phyloP scores from a whole-genome alignment of 768 basidiomycete species.

The Termitomyces sp. region DNA sequence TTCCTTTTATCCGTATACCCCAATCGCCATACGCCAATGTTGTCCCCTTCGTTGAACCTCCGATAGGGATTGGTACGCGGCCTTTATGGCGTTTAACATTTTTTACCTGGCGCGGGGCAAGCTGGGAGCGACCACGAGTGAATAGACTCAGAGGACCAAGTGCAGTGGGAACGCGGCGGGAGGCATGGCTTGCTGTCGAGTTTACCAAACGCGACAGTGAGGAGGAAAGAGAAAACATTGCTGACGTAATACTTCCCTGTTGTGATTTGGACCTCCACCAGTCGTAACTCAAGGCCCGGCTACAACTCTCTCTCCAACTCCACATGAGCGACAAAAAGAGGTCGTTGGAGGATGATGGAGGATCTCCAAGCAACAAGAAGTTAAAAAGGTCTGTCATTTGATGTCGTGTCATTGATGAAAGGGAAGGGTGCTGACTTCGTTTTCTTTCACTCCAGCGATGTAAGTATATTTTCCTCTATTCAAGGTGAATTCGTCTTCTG shows the following conservation, averaged over 20 bases:
- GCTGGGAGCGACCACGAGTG: slow-evolving; percentile 48
- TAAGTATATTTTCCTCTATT: slow-evolving; percentile 48
- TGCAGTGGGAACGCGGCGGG: slow-evolving; percentile 19
- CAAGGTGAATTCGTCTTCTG: slow-evolving; percentile 69
- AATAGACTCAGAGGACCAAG: slow-evolving; percentile 32
- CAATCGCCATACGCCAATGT: slow-evolving; percentile 89
- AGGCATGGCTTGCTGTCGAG: slow-evolving; percentile 14
- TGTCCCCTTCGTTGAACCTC: slow-evolving; percentile 91
- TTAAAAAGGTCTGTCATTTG: slow-evolving; percentile 53
- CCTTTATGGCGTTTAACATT: slow-evolving; percentile 91
- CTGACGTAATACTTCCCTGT: slow-evolving; percentile 15
- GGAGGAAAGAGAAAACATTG: slow-evolving; percentile 42
- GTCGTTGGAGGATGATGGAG: slow-evolving; percentile 49
- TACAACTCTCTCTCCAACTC: neutral
- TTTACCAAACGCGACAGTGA: slow-evolving; percentile 27
- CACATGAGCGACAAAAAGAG: slow-evolving; percentile 68
- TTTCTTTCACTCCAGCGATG: slow-evolving; percentile 46
- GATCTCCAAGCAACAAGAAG: slow-evolving; percentile 49
- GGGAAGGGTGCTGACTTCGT: slow-evolving; percentile 10
- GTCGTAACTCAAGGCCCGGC: neutral
- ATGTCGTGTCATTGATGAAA: slow-evolving; percentile 5
- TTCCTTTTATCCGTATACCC: slow-evolving; percentile 84
- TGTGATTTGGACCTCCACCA: slow-evolving; percentile 1
- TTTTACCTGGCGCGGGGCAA: slow-evolving; percentile 82
- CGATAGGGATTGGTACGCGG: slow-evolving; percentile 75